Evolutionary conservation across 2,329 filamentous ascomycete species (phyloP), one percentile per base, ranked within the genome.

Genomic region (Alternaria rosae): DNA sequence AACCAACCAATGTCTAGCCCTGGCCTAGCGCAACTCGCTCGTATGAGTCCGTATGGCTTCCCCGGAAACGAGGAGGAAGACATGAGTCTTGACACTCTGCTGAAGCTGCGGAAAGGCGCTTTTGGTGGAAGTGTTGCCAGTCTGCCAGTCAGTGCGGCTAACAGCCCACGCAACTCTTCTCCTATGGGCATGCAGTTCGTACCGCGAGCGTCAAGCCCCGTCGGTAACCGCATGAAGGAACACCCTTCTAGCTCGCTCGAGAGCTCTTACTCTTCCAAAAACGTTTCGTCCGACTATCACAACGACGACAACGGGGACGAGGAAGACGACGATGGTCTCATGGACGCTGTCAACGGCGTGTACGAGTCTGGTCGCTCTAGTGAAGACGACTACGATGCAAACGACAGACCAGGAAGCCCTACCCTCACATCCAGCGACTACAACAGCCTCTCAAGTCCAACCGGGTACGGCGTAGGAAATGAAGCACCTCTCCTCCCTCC

Each of bases 51-150:
- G 2, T 81, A 87, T 85, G 84, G 85, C 82, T 85, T 84, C 67
- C 74, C 63, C 83, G 85, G 83, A 13, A 30, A 58, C 2, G 79
- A 78, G 6, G 88, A 85, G 11, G 81, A 92, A 55, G 89, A 92
- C 61, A 91, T 95, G 86, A 91, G 86, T 23, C 80, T 96, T 8
- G 89, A 89, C 50, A 86, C 91, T 1, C 82, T 97, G 15, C 84
- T 92, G 79, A 90, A 89, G 64, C 79, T 96, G 43, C 87, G 93
- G 4, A 89, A 87, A 11, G 89, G 87, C 52, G 90, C 93, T 0
- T 97, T 92, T 87, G 92, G 92, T 23, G 91, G 91, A 5, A 95
- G 92, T 59, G 91, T 92, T 71, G 88, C 86, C 1, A 94, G 92
- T 70, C 80, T 76, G 9, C 73, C 93, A 6, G 84, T 84, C 54